Evolutionary conservation across 257 asterid genomes (phyloP).

Genomic region (Eucommia ulmoides): DNA sequence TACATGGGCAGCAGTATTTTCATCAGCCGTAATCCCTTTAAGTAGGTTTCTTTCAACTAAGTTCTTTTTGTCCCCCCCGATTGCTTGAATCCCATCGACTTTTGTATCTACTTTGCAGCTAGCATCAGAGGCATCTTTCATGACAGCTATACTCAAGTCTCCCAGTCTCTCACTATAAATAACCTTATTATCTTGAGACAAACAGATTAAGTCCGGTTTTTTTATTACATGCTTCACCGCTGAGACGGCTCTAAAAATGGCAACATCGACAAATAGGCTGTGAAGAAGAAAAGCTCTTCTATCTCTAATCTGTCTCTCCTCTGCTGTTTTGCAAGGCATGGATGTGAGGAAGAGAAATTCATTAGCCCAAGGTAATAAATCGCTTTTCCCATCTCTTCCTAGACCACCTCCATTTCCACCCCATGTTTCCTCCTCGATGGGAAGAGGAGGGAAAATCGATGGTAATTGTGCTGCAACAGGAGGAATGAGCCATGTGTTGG

Average conservation of each 20-base stretch:
- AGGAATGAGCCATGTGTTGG: slow-evolving; percentile 96
- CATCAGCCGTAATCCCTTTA: slow-evolving; percentile 95
- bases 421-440: slow-evolving; percentile 87
- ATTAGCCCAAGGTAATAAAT: slow-evolving; percentile 70
- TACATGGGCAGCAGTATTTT: slow-evolving; percentile 91
- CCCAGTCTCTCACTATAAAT: slow-evolving; percentile 52
- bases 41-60: slow-evolving; percentile 79
- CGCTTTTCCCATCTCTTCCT: slow-evolving; percentile 79
- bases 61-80: slow-evolving; percentile 42
- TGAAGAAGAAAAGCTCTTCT: slow-evolving; percentile 95
- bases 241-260: slow-evolving; percentile 74
- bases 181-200: slow-evolving; percentile 22
- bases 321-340: slow-evolving; percentile 93
- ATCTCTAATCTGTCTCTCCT: slow-evolving; percentile 90
- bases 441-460: slow-evolving; percentile 67
- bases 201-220: slow-evolving; percentile 36
- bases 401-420: slow-evolving; percentile 98
- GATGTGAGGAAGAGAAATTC: slow-evolving; percentile 71
- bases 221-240: slow-evolving; percentile 60
- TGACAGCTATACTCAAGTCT: slow-evolving; percentile 64
- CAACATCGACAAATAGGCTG: slow-evolving; percentile 85
- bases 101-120: slow-evolving; percentile 84
- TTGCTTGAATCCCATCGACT: slow-evolving; percentile 77
- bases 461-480: slow-evolving; percentile 73
- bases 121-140: slow-evolving; percentile 68